Evolutionary conservation across 1,284 basidiomycete genomes (phyloP), one percentile per base, ranked within the genome.

Genomic region (Pseudozyma hubeiensis): DNA sequence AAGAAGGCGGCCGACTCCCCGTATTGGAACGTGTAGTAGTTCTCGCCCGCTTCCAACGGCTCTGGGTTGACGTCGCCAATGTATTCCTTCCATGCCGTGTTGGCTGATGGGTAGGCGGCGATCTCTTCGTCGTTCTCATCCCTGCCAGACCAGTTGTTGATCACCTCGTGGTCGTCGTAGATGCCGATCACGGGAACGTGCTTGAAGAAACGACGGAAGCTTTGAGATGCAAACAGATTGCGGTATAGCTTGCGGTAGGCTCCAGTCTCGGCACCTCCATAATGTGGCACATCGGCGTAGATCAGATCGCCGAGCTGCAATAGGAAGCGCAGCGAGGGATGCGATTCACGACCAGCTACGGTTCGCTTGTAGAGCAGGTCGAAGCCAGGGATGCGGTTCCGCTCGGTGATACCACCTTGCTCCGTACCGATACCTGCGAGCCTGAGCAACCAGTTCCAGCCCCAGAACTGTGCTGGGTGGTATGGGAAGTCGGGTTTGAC

Each of bases 261-360:
- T 7, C 58, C 46, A 13, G 68, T 61, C 13, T 55, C 64, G 9
- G 78, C 61, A 3, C 81, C 84, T 8, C 69, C 80, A 17, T 77
- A 81, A 43, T 75, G 78, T 3, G 91, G 91, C 2, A 92, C 89
- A 78, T 93, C 91, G 7, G 90, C 90, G 75, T 93, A 92, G 75
- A 93, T 90, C 76, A 91, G 90, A 78, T 92, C 86, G 40, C 78
- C 74, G 34, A 80, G 67, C 75, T 84, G 54, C 73, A 85, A 41
- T 34, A 82, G 73, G 82, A 86, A 64, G 73, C 85, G 81, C 74
- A 86, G 34, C 52, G 81, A 48, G 59, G 83, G 69, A 71, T 83
- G 66, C 61, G 70, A 65, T 16, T 55, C 46, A 11, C 73, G 55
- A 8, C 69, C 71, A 7, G 55, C 52, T 8, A 81, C 53, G 5